Base-by-base conservation (phyloP, 768 basidiomycete species). In the Lyophyllum shimeji region DNA sequence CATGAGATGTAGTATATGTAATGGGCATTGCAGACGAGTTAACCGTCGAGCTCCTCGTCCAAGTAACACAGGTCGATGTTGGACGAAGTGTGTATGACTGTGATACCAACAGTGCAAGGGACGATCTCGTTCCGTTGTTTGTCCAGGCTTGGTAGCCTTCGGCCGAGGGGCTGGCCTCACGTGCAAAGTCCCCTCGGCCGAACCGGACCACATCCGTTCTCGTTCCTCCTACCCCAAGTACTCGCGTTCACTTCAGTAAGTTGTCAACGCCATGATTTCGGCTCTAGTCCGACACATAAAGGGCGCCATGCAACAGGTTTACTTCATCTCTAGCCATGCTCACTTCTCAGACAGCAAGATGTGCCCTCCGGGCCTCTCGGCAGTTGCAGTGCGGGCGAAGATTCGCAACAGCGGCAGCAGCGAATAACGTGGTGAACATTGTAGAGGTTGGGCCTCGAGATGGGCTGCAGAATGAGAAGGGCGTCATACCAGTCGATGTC, bases 381-480 rank as follows among this genome's bases (percentile, higher is more conserved):
- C 44, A 50, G 17, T 51, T 18, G 9, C 50, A 77, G 61, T 84
- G 79, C 44, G 44, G 27, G 18, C 52, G 65, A 51, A 44, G 56
- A 5, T 69, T 70, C 37, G 69, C 69, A 1, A 69, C 66, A 18
- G 61, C 59, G 1, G 49, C 71, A 3, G 52, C 60, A 7, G 33
- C 63, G 11, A 65, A 62, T 50, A 76, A 78, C 56, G 24, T 73
- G 1, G 80, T 87, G 46, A 83, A 77, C 50, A 89, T 97, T 44
- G 89, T 98, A 43, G 95, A 96, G 71, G 93, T 96, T 3, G 90
- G 91, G 1, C 91, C 94, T 1, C 78, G 95, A 25, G 95, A 98
- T 70, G 95, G 95, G 1, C 78, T 98, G 11, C 94, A 96, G 74
- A 96, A 96, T 64, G 90, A 97, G 65, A 85, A 86, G 60, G 77